These are phyloP conservation scores for Sisymbrium altissimum DNA, from an alignment of 345 rosid genomes.

Conservation along the genomic window DNA sequence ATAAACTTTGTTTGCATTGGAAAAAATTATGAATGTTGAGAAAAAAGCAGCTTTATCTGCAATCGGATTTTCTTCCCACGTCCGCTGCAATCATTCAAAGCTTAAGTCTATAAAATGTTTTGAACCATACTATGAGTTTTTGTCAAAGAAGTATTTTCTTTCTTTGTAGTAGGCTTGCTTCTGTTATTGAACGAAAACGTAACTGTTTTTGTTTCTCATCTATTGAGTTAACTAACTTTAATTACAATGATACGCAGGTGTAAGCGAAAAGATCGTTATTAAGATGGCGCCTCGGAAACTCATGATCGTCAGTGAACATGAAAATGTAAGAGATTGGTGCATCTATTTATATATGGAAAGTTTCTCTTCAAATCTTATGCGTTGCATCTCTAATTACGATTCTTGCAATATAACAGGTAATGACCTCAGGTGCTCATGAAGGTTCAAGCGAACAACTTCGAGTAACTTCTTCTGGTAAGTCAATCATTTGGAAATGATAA, in stretches of 20 bases:
- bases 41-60: no score
- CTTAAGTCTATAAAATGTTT: not conserved
- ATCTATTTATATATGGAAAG: not conserved
- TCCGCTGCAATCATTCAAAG: no score
- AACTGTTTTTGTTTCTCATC: no score
- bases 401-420: slow-evolving; percentile 12
- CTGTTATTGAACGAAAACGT: not conserved
- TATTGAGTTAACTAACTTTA: not conserved
- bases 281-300: slow-evolving; percentile 19
- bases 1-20: no score
- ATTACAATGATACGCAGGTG: slow-evolving; percentile 5
- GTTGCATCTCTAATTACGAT: not conserved
- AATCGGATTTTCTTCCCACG: no score
- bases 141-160: not conserved
- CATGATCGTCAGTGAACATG: slow-evolving; percentile 28
- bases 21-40: no score
- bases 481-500: slow-evolving; percentile 18
- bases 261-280: not conserved
- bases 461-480: slow-evolving; percentile 27
- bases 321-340: slow-evolving; percentile 13
- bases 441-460: slow-evolving; percentile 22
- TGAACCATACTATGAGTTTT: not conserved
- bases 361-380: not conserved
- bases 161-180: not conserved
- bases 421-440: slow-evolving; percentile 23